Evolutionary conservation across 2,329 filamentous ascomycete species (phyloP), one percentile per base, ranked within the genome.

Genomic region (Botrytis galanthina): DNA sequence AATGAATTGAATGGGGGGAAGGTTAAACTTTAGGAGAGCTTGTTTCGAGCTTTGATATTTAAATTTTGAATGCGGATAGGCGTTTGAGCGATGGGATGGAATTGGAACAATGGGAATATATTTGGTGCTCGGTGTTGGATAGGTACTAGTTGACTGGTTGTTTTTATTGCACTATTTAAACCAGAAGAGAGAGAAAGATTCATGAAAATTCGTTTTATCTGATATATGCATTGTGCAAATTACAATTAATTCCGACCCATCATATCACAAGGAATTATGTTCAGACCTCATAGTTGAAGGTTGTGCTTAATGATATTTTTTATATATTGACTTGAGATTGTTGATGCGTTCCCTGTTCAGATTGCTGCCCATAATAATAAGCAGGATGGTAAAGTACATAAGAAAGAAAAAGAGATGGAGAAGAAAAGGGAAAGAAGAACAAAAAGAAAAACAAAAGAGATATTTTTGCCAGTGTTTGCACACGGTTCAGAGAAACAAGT

Each of bases 1-100:
- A 84, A 87, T 54, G 85, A 84, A 73, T 80, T 97, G 76, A 87
- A 87, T 54, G 88, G 83, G 1, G 93, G 93, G 0, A 86, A 86
- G 75, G 91, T 93, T 32, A 95, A 74, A 69, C 71, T 80, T 51
- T 80, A 74, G 73, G n/a, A 16, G n/a, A 1, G 2, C 32, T 29
- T 48, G 9, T 9, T 16, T 37, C 3, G 29, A 9, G 10, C 51
- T n/a, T 14, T 18, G 35, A 32, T 7, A 39, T 61, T 26, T 3
- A 35, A 7, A 14, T 16, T 7, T n/a, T 26, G 26, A n/a, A n/a
- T 42, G 10, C 4, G 26, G 7, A 2, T 5, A 16, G 60, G 35
- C 59, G 35, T 61, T 18, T 12, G 1, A 26, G 35, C 14, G 32
- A n/a, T 61, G 59, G 57, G 12, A n/a, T 18, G 35, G 60, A 18